phyloP scores from a whole-genome alignment of 140 eudicot genomes.

The Erigeron philadelphicus region DNA sequence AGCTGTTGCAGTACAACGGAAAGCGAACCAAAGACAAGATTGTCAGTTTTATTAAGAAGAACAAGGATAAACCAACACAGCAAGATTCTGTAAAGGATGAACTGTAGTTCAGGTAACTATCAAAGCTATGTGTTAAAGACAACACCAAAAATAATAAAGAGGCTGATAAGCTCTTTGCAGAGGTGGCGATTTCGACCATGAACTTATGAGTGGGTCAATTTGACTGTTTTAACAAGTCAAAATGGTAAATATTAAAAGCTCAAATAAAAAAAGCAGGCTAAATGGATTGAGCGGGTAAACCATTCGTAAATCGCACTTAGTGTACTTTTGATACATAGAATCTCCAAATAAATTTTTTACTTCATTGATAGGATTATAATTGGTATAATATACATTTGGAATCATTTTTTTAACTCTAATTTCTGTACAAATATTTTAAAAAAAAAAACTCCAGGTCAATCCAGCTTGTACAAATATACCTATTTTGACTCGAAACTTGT shows the following conservation, averaged over 20 bases:
- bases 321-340: background rate
- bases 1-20: conserved; percentile 49
- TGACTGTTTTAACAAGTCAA: background rate
- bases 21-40: conserved; percentile 74
- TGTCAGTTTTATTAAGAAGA: conserved; percentile 57
- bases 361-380: background rate
- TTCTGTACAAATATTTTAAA: background rate
- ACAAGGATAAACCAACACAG: conserved; percentile 39
- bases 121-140: background rate
- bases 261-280: background rate
- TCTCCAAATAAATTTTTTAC: background rate
- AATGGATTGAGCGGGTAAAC: background rate
- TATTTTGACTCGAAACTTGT: background rate
- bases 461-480: background rate
- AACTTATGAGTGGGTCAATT: background rate
- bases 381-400: background rate
- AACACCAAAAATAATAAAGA: background rate
- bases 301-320: background rate
- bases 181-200: background rate
- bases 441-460: background rate
- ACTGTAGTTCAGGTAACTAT: conserved; percentile 53
- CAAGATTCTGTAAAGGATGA: conserved; percentile 47
- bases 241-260: background rate
- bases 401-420: background rate
- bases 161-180: background rate